A percentile compares a stretch with the other conserved stretches of the same genome.
Evolutionary conservation across 140 eudicot genomes (phyloP).

Genomic region (Oenanthe javanica): DNA sequence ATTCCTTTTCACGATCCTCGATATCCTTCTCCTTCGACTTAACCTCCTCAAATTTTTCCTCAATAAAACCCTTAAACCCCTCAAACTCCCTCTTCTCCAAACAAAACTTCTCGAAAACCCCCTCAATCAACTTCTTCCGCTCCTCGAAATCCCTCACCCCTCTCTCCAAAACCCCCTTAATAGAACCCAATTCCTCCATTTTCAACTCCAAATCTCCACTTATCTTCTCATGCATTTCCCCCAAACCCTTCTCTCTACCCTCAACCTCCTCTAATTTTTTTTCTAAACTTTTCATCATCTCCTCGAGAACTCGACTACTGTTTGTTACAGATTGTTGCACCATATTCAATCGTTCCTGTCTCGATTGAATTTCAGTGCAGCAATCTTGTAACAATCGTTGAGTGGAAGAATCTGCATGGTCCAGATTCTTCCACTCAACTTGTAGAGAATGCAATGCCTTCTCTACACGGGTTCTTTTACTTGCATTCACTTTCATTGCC

Average conservation of each 20-base stretch:
- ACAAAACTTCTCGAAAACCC: background rate
- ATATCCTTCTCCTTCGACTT: constrained; percentile 8
- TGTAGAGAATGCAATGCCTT: background rate
- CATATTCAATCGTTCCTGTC: background rate
- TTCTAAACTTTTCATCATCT: background rate
- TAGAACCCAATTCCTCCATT: background rate
- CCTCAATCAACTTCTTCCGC: background rate
- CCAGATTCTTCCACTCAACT: background rate
- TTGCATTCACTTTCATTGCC: background rate
- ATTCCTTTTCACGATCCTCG: background rate
- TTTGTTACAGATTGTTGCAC: background rate
- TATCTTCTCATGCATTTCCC: background rate
- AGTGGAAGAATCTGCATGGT: background rate
- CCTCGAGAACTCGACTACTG: background rate
- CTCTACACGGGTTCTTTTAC: background rate
- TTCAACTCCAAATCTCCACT: background rate
- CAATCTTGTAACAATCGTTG: background rate
- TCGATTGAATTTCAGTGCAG: background rate
- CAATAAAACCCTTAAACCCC: background rate
- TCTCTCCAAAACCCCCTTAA: background rate
- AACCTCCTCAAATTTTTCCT: constrained; percentile 1
- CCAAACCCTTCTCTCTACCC: background rate
- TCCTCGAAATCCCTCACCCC: background rate
- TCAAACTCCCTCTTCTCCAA: background rate
- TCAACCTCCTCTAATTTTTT: background rate